Evolutionary conservation across 83 land plant species (phyloP), one percentile per base, ranked within the genome.

Genomic region (Thuja plicata): DNA sequence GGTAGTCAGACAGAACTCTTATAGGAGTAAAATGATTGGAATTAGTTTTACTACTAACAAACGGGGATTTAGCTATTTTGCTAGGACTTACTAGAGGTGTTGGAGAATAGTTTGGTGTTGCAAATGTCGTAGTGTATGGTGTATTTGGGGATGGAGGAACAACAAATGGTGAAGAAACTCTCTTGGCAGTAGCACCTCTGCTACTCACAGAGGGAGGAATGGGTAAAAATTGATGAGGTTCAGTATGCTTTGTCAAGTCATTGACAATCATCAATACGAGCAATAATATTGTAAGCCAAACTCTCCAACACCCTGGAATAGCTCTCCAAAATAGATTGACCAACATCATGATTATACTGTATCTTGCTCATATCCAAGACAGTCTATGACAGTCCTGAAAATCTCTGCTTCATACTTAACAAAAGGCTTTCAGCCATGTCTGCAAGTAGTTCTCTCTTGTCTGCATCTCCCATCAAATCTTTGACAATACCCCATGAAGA

Each of bases 231-330:
- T 87, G 80, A 74, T 71, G 88, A 19, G 52, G 88, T 87, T 93
- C 94, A 38, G 96, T 89, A 88, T 92, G 92, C 86, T 89, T 95
- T 40, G 93, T 86, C 86, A 92, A 46, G 91, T 93, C 94, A 89
- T 96, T 94, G 77, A 93, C 96, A 89, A 89, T 96, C 96, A 87
- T 96, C 96, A 19, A 96, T 94, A 19, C 95, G 95, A 27, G 97
- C 93, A 86, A 94, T 89, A 71, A 95, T 94, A 50, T 95, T 96
- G 88, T 87, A 96, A 37, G 97, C 96, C 45, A 96, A 82, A 90
- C 97, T 96, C 94, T 96, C 97, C 88, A 96, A 83, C 3, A 96
- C 96, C 89, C 97, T 93, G 2, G 97, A 95, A 89, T 96, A 96
- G 91, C 95, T 92, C 83, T 96, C 97, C 9, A 96, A 84, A 34